Evolutionary conservation across 495 filamentous ascomycete species (phyloP).

Genomic region (Oidiodendron maius): DNA sequence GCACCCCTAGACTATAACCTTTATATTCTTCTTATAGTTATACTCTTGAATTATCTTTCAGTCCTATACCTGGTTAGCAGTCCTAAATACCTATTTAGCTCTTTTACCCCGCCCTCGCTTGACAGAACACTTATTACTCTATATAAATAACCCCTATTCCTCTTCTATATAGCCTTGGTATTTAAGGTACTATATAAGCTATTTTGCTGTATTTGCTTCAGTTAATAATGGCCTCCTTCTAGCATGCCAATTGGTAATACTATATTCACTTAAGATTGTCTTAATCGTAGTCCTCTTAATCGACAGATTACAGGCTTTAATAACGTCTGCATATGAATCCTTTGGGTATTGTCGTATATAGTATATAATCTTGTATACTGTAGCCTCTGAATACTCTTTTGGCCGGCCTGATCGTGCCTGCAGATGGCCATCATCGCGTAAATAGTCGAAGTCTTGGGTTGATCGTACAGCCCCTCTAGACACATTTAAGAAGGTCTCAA

Average conservation of each 20-base stretch:
- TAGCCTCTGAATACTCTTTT: not conserved
- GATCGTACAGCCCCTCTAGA: not conserved
- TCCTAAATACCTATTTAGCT: too few relatives aligned
- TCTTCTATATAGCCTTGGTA: conserved; percentile 5
- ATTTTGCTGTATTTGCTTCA: conserved; percentile 14
- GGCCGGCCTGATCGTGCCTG: not conserved
- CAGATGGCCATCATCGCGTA: not conserved
- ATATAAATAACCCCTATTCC: conserved; percentile 13
- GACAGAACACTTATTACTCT: conserved; percentile 14
- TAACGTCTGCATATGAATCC: not conserved
- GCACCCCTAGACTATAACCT: conserved; percentile 19
- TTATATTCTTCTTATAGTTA: conserved; percentile 18
- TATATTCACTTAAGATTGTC: not conserved
- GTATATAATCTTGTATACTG: not conserved
- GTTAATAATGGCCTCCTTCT: conserved; percentile 6
- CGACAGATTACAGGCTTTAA: not conserved
- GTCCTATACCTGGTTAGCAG: too few relatives aligned
- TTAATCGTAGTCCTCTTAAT: not conserved
- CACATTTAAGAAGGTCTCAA: not conserved
- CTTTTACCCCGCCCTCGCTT: conserved; percentile 14
- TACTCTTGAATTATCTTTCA: too few relatives aligned
- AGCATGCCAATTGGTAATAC: not conserved
- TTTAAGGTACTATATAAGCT: conserved; percentile 8
- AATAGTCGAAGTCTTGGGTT: not conserved
- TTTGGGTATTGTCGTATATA: conserved; percentile 2